A percentile compares a stretch with the other conserved stretches of the same genome.
These are phyloP conservation scores for Candida sakaeoensis DNA, from an alignment of 805 yeast species.

Conservation along the genomic window DNA sequence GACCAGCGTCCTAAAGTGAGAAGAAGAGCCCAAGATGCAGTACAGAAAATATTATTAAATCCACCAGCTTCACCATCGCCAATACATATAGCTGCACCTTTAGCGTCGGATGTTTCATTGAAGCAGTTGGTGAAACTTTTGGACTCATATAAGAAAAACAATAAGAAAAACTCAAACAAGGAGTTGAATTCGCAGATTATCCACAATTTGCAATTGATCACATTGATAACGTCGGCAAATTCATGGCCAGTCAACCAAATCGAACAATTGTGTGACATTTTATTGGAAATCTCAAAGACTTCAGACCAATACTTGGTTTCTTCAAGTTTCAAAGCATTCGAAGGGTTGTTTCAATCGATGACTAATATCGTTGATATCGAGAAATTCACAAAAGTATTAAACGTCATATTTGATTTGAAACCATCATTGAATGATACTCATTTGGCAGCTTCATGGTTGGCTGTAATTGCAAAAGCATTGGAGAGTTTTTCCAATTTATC, in stretches of 20 bases:
- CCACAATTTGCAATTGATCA: conserved; percentile 74
- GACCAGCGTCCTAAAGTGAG: conserved; percentile 95
- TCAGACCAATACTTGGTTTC: conserved; percentile 83
- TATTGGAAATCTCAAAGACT: conserved; percentile 73
- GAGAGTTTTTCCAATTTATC: conserved; percentile 34
- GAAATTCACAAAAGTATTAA: conserved; percentile 59
- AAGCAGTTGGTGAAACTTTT: conserved; percentile 48
- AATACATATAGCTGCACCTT: conserved; percentile 71
- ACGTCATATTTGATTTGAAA: conserved; percentile 70
- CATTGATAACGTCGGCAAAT: conserved; percentile 63
- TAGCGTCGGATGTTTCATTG: conserved; percentile 67
- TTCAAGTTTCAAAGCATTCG: conserved; percentile 79
- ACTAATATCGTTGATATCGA: conserved; percentile 57
- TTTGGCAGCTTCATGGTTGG: conserved; percentile 91
- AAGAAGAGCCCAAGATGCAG: conserved; percentile 89
- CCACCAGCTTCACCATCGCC: conserved; percentile 77
- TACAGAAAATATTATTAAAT: conserved; percentile 56
- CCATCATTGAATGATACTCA: conserved; percentile 83
- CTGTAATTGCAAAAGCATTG: conserved; percentile 82
- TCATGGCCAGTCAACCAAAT: conserved; percentile 78
- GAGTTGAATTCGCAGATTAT: conserved; percentile 58
- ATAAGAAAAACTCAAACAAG: conserved; percentile 39
- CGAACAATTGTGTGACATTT: conserved; percentile 69
- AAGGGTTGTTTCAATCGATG: conserved; percentile 69
- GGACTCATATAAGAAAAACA: conserved; percentile 21